Evolutionary conservation across 1,284 basidiomycete species (phyloP), one percentile per base, ranked within the genome.

Genomic region (Pholiota adiposa): DNA sequence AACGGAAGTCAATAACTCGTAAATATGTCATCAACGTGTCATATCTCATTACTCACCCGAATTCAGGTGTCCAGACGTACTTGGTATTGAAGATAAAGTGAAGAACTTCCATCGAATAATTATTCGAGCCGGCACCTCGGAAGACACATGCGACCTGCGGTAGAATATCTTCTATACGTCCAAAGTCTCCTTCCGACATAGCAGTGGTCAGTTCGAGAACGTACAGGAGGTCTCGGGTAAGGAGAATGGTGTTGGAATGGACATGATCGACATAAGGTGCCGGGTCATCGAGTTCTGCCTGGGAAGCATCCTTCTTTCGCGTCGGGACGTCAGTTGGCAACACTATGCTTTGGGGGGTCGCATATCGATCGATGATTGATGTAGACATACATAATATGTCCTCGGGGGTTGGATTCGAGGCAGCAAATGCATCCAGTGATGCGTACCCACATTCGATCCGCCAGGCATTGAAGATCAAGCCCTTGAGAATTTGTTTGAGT

Each of bases 41-140:
- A n/a, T n/a, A n/a, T n/a, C n/a, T n/a, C n/a, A n/a, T n/a, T 2
- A 64, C 63, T 34, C 38, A 64, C 58, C 48, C 60, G 51, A 62
- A 65, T 36, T 63, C 61, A 4, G 54, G 50, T 2, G 55, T 60
- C 60, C 73, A 75, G 0, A 73, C 46, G 18, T 69, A 50, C 34
- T 71, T 71, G 1, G 75, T 16, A 27, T 70, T 71, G 57, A 65
- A 73, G 25, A 56, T 51, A 6, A 63, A 73, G 31, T 72, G 66
- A 0, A 75, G 60, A 8, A 75, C 69, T 25, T 75, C 72, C 0
- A 36, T 63, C 0, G 38, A 67, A n/a, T 75, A 75, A 36, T 75
- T 75, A 19, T 70, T 72, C 0, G 66, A 70, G 0, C 73, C 68
- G 1, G 64, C 63, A 16, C 72, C 69, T 21, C 63, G 56, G 29